Evolutionary conservation across 2,329 filamentous ascomycete genomes (phyloP).

Genomic region (Anisogramma anomala): DNA sequence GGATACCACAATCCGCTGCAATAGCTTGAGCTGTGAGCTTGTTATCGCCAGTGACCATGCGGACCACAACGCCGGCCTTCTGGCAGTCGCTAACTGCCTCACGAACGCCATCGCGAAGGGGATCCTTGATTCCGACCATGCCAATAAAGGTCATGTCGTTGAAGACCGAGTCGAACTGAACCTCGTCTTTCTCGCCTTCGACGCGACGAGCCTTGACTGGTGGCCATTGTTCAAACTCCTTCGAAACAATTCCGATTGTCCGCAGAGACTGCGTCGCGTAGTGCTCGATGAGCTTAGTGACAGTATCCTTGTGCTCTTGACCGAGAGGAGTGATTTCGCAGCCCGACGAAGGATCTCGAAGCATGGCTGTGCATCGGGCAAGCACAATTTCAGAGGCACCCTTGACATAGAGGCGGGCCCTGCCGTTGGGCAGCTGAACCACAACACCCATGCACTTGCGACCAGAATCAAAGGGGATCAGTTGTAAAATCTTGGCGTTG

Average conservation of each 20-base stretch:
- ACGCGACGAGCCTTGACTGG: constrained; percentile 47
- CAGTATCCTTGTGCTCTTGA: constrained; percentile 39
- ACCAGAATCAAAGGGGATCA: constrained; percentile 65
- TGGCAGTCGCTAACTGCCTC: constrained; percentile 65
- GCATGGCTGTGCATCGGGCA: constrained; percentile 39
- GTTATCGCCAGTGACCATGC: constrained; percentile 82
- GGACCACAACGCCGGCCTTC: constrained; percentile 63
- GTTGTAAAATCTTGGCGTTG: constrained; percentile 43
- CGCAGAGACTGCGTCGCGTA: constrained; percentile 73
- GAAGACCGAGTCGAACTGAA: constrained; percentile 57
- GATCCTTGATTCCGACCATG: constrained; percentile 72
- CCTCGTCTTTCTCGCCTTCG: constrained; percentile 46
- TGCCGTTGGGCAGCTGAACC: constrained; percentile 37
- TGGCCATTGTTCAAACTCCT: constrained; percentile 77
- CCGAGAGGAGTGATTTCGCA: constrained; percentile 33
- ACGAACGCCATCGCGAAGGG: constrained; percentile 61
- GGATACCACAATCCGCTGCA: constrained; percentile 66
- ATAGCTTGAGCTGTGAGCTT: constrained; percentile 69
- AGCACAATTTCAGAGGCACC: constrained; percentile 56
- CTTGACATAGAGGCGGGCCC: constrained; percentile 48
- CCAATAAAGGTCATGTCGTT: constrained; percentile 55
- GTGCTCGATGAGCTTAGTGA: constrained; percentile 58
- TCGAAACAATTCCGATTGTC: constrained; percentile 74
- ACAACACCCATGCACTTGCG: constrained; percentile 62
- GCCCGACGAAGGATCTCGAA: constrained; percentile 38